Evolutionary conservation across 768 basidiomycete genomes (phyloP), one percentile per base, ranked within the genome.

Genomic region (Lactarius vividus): DNA sequence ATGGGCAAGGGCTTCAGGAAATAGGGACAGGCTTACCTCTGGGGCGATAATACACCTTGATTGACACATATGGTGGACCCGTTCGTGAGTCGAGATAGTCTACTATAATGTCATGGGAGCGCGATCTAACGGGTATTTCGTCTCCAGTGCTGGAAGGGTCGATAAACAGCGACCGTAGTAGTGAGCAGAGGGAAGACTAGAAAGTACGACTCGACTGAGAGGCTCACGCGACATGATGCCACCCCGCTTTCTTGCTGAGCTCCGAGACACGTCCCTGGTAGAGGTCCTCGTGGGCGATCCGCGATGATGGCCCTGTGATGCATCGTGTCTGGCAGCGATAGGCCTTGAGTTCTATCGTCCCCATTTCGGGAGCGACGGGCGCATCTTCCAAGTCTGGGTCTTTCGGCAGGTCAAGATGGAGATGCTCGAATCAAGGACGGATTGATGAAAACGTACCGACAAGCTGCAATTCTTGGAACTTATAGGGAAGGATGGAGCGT

Each of bases 161-260:
- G 4, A 53, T 61, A 28, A 53, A 37, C 11, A 4, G 61, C 18
- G 7, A 28, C 2, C 28, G 16, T 35, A 35, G 10, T 18, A 26
- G 59, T 23, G 46, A 60, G n/a, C 4, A 60, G 33, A 23, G 33
- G 31, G 23, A 16, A 16, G 15, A 39, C 37, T 39, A 15, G 37
- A 15, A 39, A 39, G 37, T 16, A 46, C 2, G n/a, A 23, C 28
- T 13, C 10, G 46, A 13, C 11, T 23, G 40, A 46, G 33, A 13
- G 23, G 52, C 23, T 6, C 42, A 62, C 61, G 39, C 42, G 7
- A 62, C 31, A 40, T 44, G 29, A 44, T 62, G 62, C 62, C 62
- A 62, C 55, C 61, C 61, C 16, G 62, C 62, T 31, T 62, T 62
- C 54, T 62, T 62, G 16, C 62, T 56, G 40, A 15, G 53, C 40